Base-by-base conservation (phyloP, 192 early-diverging fungal genomes). In the Coemansia sp. region DNA sequence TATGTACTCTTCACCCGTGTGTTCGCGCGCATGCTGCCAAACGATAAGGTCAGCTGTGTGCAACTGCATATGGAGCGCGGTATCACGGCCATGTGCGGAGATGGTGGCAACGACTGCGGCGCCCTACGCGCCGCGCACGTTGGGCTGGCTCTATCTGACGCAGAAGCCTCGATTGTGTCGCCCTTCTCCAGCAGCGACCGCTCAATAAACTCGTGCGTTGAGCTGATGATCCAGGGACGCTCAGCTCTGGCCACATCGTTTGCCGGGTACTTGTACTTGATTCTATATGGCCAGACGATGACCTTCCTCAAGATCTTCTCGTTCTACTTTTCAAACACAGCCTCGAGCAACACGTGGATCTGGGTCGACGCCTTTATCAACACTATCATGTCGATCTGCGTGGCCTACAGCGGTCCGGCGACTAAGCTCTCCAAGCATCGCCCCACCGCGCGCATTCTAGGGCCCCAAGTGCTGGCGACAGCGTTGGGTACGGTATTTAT, bases 31-130 rank as follows among this genome's bases (percentile, higher is more conserved):
- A 93, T 92, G 91, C 85, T 86, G 67, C 92, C 92, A 48, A 81
- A 86, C 59, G 88, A 90, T 64, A 93, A 93, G 74, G 87, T 92
- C n/a, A 70, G 84, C 32, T 91, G 90, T 73, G 88, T 92, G 55
- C 78, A 88, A 60, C 76, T 88, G 24, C 91, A 92, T 62, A 92
- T 93, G 90, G 88, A 88, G 65, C 84, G 82, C 32, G 87, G 83
- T 15, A 88, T 93, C 61, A 89, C 90, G 10, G 91, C 88, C 40
- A 94, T 94, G 92, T 90, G 90, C 75, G 92, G 92, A 55, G 92
- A 94, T 63, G 92, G 92, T 71, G 91, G 91, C 42, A 94, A 94
- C 69, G 92, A 94, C 71, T 90, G 89, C 64, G 91, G 90, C 29
- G 91, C 92, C n/a, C 78, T 94, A 58, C 89, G 91, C 53, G 90